These are phyloP conservation scores for Alternaria sp. DNA, from an alignment of 2,329 filamentous ascomycete species.

Conservation along the genomic window DNA sequence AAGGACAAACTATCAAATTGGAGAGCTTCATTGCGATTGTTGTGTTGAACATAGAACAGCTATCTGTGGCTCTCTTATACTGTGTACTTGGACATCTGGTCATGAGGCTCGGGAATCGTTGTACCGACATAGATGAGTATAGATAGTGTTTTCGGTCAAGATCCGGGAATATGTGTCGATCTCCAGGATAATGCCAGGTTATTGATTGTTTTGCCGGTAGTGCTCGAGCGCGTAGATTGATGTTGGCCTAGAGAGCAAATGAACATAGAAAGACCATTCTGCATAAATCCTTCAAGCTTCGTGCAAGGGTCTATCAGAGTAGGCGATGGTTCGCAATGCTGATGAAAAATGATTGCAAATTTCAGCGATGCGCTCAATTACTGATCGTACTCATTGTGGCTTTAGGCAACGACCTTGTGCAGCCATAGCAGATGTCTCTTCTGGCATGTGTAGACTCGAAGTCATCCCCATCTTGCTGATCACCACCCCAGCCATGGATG, in stretches of 20 bases:
- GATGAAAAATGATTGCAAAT: neutral
- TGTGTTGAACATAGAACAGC: neutral
- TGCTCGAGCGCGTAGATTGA: neutral
- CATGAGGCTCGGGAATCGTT: neutral
- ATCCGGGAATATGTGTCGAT: neutral
- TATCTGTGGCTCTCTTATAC: neutral
- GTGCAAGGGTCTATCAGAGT: neutral
- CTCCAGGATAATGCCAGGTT: neutral
- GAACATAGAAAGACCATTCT: neutral
- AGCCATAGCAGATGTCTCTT: conserved; percentile 73
- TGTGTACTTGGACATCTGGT: neutral
- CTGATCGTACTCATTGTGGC: neutral
- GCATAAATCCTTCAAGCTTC: neutral
- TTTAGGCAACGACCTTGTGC: conserved; percentile 65
- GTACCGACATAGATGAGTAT: neutral
- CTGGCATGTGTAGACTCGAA: conserved; percentile 30
- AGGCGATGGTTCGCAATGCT: neutral
- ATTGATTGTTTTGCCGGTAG: neutral
- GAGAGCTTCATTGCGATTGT: conserved; percentile 4
- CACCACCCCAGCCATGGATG: conserved; percentile 67
- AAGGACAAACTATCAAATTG: conserved; percentile 1
- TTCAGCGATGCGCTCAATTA: conserved; percentile 2
- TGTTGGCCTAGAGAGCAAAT: neutral
- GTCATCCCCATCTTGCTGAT: conserved; percentile 57
- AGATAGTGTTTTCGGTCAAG: neutral